Base-by-base conservation (phyloP, 1,139 yeast genomes). In the Debaryomyces nepalensis region DNA sequence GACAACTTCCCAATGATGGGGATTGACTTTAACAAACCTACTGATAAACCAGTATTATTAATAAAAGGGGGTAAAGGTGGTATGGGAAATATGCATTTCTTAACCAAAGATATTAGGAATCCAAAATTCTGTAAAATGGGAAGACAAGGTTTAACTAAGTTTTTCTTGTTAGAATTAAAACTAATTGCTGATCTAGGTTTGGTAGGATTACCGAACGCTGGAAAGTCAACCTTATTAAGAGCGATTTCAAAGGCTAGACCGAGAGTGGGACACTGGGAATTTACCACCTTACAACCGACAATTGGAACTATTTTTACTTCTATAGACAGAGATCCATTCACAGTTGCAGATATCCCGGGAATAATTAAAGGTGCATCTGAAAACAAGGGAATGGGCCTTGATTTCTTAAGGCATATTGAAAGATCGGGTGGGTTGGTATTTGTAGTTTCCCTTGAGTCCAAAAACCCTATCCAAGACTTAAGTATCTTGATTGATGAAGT, bases 281-380 rank as follows among this genome's bases (percentile, higher is more conserved):
- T 93, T 59, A 93, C 99, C 0, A 93, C 99, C 1, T 68, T 93
- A 43, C 89, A 84, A 50, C 99, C 99, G 0, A 84, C 93, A 0
- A 81, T 93, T 34, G 99, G 99, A 2, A 91, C 97, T 0, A 87
- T 93, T 14, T 73, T 76, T 39, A 66, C 82, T 26, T 78, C 84
- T 1, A 77, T 85, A 4, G 88, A 84, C 47, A 77, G 78, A 47
- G 81, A 79, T 7, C 84, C 89, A 1, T 90, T 91, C 59, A 88
- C 97, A 0, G 98, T 93, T 1, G 98, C 98, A 1, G 99, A 93
- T 67, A 93, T 93, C 46, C 99, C 99, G 0, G 99, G 99, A 9
- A 87, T 93, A 41, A 87, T 93, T 43, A 75, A 81, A 57, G 98
- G 96, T 7, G 98, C 99, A 0, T 74, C 82, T 2, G 71, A 82